Conservation (phyloP, 352 stramenopile genomes). For the Pythium phragmitis region DNA sequence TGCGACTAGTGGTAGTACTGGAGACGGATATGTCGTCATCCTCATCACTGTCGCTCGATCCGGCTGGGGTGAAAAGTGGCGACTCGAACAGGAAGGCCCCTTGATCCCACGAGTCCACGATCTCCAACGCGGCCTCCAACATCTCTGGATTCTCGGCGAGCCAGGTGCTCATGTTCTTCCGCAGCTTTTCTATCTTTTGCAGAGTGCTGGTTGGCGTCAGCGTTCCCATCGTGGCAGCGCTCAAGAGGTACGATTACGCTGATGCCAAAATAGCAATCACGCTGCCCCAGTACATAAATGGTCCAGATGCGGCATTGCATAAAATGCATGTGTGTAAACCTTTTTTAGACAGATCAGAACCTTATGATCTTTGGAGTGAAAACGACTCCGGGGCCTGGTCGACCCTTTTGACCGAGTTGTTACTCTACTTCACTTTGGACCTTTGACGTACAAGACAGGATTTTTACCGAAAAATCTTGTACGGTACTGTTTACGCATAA, state of each 20-base stretch:
- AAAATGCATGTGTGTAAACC: too few species aligned
- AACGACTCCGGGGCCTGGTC: too few species aligned
- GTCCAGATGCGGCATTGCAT: too few species aligned
- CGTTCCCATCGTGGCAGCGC: too few species aligned
- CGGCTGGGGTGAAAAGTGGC: background rate
- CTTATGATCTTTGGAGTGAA: too few species aligned
- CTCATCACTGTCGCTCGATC: slow-evolving; percentile 4
- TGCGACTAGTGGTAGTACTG: background rate
- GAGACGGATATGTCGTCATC: background rate
- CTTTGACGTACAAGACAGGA: too few species aligned
- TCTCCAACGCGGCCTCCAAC: slow-evolving; percentile 22
- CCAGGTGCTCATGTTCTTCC: slow-evolving; percentile 8
- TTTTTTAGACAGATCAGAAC: too few species aligned
- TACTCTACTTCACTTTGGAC: too few species aligned
- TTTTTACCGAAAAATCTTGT: too few species aligned
- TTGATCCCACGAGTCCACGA: slow-evolving; percentile 19
- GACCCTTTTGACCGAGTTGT: too few species aligned
- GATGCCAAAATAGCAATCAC: background rate
- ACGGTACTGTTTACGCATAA: too few species aligned
- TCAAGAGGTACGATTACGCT: background rate
- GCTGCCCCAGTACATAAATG: too few species aligned
- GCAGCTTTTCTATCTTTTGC: background rate
- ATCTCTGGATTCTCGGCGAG: slow-evolving; percentile 21
- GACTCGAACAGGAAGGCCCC: slow-evolving; percentile 1
- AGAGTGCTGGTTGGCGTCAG: background rate